Evolutionary conservation across 495 filamentous ascomycete species (phyloP).

Genomic region (Parathielavia appendiculata): DNA sequence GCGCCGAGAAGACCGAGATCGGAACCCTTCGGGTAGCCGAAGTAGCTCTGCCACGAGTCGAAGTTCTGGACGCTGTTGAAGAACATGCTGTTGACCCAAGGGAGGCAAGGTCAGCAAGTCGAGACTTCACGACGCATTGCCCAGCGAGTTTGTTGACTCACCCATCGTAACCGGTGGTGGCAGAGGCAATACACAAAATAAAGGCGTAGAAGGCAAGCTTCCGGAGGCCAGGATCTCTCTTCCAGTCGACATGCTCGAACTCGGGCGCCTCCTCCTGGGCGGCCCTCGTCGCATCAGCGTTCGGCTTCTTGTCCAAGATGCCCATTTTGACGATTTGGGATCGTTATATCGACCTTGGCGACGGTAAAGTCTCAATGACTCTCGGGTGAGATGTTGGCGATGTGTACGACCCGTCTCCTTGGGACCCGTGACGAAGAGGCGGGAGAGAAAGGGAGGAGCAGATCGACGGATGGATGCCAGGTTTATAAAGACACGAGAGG

Average conservation of each 20-base stretch:
- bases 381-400: conserved; percentile 18
- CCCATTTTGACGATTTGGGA: conserved; percentile 26
- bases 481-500: conserved; percentile 22
- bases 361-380: conserved; percentile 9
- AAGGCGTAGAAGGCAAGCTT: conserved; percentile 56
- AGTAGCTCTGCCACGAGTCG: conserved; percentile 46
- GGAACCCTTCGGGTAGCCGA: conserved; percentile 47
- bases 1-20: conserved; percentile 59
- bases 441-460: conserved; percentile 14
- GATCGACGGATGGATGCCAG: conserved; percentile 16
- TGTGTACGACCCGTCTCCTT: conserved; percentile 23
- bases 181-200: conserved; percentile 57
- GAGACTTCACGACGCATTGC: too few species aligned
- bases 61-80: conserved; percentile 53
- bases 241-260: conserved; percentile 58
- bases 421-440: conserved; percentile 21
- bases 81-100: conserved; percentile 41
- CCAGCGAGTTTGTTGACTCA: conserved; percentile 16
- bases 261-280: conserved; percentile 52
- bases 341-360: conserved; percentile 11
- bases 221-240: conserved; percentile 53
- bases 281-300: conserved; percentile 25
- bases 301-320: conserved; percentile 36
- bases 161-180: conserved; percentile 65
- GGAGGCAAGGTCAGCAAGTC: too few species aligned